Percentiles rank a stretch among this genome's conserved stretches.
Conservation (phyloP, 352 stramenopile genomes). For the Phytophthora tubulina region DNA sequence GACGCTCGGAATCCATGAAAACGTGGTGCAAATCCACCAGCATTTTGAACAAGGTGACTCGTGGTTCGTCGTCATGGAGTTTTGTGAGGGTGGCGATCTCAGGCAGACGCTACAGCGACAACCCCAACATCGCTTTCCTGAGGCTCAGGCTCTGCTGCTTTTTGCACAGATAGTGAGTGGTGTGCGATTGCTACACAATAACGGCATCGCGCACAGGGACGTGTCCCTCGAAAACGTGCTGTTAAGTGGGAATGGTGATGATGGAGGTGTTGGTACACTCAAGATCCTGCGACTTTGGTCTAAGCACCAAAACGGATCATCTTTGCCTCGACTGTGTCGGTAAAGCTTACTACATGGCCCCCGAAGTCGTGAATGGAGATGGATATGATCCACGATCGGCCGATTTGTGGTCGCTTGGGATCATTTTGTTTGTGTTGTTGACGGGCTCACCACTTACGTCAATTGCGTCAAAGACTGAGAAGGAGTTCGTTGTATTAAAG, state of each 20-base stretch:
- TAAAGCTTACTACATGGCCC: constrained; percentile 71
- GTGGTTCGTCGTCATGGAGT: constrained; percentile 58
- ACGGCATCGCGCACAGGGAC: constrained; percentile 41
- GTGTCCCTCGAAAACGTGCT: constrained; percentile 62
- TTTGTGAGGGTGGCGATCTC: constrained; percentile 55
- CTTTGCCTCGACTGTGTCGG: constrained; percentile 47
- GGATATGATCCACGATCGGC: constrained; percentile 51
- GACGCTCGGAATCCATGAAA: constrained; percentile 23
- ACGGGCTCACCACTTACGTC: constrained; percentile 51
- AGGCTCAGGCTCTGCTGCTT: constrained; percentile 26
- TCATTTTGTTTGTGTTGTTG: constrained; percentile 69
- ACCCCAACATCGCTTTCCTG: constrained; percentile 22
- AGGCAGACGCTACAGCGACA: constrained; percentile 31
- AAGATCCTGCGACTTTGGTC: constrained; percentile 58
- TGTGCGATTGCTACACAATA: constrained; percentile 50
- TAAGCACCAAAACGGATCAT: constrained; percentile 39
- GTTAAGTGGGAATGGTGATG: constrained; percentile 28
- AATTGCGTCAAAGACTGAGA: constrained; percentile 19
- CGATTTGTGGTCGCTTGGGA: constrained; percentile 65
- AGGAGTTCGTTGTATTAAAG: not conserved
- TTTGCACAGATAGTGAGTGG: constrained; percentile 58
- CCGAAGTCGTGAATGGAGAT: constrained; percentile 47
- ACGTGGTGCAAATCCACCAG: constrained; percentile 39
- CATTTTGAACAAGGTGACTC: constrained; percentile 40
- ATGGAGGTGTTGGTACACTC: not conserved